Evolutionary conservation across 352 stramenopile species (phyloP), one percentile per base, ranked within the genome.

Genomic region (Heterotrichella gracilis): DNA sequence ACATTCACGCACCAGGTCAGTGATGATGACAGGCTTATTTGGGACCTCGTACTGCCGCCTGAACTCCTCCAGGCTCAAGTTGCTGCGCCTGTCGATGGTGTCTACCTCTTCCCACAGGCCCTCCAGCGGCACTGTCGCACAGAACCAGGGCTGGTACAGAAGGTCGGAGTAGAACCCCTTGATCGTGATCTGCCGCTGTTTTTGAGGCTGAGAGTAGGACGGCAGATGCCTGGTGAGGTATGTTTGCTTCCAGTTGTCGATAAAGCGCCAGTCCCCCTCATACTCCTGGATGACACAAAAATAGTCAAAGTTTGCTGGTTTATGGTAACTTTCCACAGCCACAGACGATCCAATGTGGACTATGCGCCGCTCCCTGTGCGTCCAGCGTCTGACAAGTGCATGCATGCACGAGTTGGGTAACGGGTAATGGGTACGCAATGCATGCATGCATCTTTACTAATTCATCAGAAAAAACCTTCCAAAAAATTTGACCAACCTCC

Each of bases 131-230:
- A 68, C 75, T 0, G 75, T 74, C 0, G 80, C 79, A 64, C 81
- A 87, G 73, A 85, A 85, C 74, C 84, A 87, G 64, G 82, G 80
- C 73, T 86, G 82, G 75, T 88, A 89, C 19, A 88, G 75, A 68
- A 86, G 67, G 66, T 89, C 82, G n/a, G 80, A 87, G 74, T 87
- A 90, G 68, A 90, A 78, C 3, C 81, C 81, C 17, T 77, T 41
- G 4, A 87, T 76, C 22, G 67, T 70, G 25, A 87, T 76, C 3
- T 76, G 77, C 3, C 0, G 19, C 2, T 72, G 40, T 0, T 2
- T 23, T 2, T 20, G 40, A 14, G 9, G 17, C 21, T 23, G 19
- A 14, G 20, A 41, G 21, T n/a, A 13, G 1, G 53, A 67, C 68
- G 21, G 68, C 68, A 0, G 40, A 69, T 24, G 67, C 64, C 3